phyloP scores from a whole-genome alignment of 306 rosid genomes.

The Vigna angularis region DNA sequence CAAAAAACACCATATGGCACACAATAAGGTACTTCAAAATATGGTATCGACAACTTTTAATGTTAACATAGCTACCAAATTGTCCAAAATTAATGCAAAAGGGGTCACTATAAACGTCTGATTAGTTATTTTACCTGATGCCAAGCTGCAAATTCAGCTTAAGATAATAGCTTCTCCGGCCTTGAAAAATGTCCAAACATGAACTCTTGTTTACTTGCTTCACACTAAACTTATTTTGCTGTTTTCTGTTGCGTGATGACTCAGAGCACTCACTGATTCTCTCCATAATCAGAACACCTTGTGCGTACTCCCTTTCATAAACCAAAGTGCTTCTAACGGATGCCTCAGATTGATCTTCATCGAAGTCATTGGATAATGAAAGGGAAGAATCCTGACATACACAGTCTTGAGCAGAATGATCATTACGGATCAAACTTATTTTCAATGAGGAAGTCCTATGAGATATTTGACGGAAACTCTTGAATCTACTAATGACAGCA shows the following conservation, averaged over 20 bases:
- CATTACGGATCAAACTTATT: slow-evolving; percentile 36
- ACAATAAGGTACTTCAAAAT: background rate
- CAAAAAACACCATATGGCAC: background rate
- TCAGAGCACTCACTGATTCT: slow-evolving; percentile 52
- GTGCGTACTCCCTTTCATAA: slow-evolving; percentile 81
- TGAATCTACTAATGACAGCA: slow-evolving; percentile 47
- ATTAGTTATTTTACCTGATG: slow-evolving; percentile 48
- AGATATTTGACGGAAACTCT: slow-evolving; percentile 56
- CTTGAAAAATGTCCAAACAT: slow-evolving; percentile 49
- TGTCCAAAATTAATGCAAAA: background rate
- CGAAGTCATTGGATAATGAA: slow-evolving; percentile 43
- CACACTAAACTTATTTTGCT: slow-evolving; percentile 52
- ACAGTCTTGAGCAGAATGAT: slow-evolving; percentile 47
- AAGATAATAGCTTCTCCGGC: slow-evolving; percentile 43
- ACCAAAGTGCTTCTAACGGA: slow-evolving; percentile 47
- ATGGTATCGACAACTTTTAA: background rate
- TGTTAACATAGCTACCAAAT: background rate
- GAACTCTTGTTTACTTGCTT: slow-evolving; percentile 60
- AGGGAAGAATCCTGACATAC: slow-evolving; percentile 43
- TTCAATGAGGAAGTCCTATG: slow-evolving; percentile 52
- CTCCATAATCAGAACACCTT: slow-evolving; percentile 85
- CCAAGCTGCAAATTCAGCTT: slow-evolving; percentile 61
- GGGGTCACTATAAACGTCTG: background rate
- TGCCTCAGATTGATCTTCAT: slow-evolving; percentile 52
- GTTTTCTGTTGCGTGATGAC: slow-evolving; percentile 49